phyloP scores from a whole-genome alignment of 306 rosid genomes.

The Betula pendula region DNA sequence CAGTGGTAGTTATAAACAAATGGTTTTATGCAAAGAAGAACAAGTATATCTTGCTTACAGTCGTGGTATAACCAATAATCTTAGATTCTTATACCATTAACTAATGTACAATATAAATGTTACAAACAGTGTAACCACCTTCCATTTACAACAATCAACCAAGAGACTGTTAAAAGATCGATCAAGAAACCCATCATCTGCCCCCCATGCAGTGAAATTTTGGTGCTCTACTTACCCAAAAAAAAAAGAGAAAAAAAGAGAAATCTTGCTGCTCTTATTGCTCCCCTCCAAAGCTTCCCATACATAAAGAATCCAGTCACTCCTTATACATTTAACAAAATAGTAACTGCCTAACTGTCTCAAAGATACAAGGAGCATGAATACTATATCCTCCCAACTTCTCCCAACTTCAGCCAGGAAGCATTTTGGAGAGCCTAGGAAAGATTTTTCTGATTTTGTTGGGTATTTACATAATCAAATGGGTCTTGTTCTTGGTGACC shows the following conservation, averaged over 20 bases:
- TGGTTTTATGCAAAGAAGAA: no score
- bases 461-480: conserved; percentile 62
- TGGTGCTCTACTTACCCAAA: not conserved
- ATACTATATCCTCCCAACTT: no score
- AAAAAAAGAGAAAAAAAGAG: no score
- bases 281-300: conserved; percentile 13
- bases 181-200: conserved; percentile 9
- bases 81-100: conserved; percentile 13
- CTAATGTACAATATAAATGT: conserved; percentile 16
- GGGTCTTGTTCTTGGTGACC: conserved; percentile 86
- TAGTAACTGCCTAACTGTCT: conserved; percentile 16
- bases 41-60: no score
- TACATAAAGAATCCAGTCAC: conserved; percentile 11
- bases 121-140: conserved; percentile 19
- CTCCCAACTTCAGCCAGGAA: conserved; percentile 26
- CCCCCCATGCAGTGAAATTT: conserved; percentile 6
- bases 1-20: no score
- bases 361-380: conserved; percentile 5
- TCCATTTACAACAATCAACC: conserved; percentile 41
- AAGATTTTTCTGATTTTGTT: conserved; percentile 22
- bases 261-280: not conserved
- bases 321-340: conserved; percentile 21
- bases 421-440: conserved; percentile 37
- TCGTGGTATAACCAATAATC: not conserved
- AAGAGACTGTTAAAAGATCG: conserved; percentile 9